Percentiles rank a stretch among this genome's conserved stretches.
Conservation (phyloP, 179 eudicot species). For the Heliamphora pulchella region DNA sequence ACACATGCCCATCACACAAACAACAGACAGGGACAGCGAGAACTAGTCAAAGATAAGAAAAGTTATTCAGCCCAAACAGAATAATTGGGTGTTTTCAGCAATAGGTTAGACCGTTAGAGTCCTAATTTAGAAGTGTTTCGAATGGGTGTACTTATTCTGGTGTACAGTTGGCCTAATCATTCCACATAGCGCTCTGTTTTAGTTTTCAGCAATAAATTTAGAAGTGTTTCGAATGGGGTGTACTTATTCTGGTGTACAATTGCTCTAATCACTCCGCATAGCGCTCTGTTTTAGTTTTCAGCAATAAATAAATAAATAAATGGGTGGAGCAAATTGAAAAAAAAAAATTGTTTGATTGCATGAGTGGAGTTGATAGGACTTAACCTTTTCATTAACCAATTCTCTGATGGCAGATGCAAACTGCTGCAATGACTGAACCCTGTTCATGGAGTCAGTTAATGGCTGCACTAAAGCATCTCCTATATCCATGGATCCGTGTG, state of each 20-base stretch:
- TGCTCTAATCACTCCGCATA: neutral
- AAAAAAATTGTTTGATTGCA: neutral
- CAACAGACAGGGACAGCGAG: neutral
- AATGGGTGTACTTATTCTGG: neutral
- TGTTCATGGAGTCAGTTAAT: constrained; percentile 48
- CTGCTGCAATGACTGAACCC: constrained; percentile 64
- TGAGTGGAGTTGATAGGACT: constrained; percentile 6
- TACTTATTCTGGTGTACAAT: neutral
- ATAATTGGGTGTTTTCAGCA: neutral
- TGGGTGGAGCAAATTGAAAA: neutral
- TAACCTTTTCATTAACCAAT: constrained; percentile 72
- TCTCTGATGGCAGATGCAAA: constrained; percentile 75
- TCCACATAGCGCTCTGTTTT: neutral
- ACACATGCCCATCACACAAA: neutral
- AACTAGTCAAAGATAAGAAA: neutral
- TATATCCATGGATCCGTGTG: constrained; percentile 53
- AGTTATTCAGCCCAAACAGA: neutral
- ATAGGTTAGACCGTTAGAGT: neutral
- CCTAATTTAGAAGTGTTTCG: neutral
- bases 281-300: neutral
- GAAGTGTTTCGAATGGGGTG: neutral
- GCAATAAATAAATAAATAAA: neutral
- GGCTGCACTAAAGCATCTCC: constrained; percentile 57
- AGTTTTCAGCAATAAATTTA: neutral
- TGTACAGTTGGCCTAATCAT: neutral